A percentile compares a stretch with the other conserved stretches of the same genome.
Evolutionary conservation across 1,284 basidiomycete genomes (phyloP).

Genomic region (Malassezia equina): DNA sequence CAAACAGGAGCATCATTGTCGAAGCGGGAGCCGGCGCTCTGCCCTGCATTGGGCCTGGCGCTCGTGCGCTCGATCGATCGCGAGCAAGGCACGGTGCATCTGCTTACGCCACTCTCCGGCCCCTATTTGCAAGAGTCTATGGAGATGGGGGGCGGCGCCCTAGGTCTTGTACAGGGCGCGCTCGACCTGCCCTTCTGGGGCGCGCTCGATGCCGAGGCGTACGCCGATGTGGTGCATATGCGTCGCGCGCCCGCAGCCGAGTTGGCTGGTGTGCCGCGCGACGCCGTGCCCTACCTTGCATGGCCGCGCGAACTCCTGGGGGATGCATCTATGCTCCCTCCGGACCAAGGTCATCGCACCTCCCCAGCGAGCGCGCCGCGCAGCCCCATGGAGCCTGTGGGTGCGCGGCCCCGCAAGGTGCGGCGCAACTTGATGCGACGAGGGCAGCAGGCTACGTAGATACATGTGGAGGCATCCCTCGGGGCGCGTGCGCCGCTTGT

Average conservation of each 20-base stretch:
- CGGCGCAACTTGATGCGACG: constrained; percentile 75
- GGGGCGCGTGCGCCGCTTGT: not conserved
- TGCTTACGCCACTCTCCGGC: constrained; percentile 49
- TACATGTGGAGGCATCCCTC: not conserved
- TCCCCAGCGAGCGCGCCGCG: not conserved
- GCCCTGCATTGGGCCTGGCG: constrained; percentile 25
- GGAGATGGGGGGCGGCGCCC: constrained; percentile 42
- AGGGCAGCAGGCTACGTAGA: not conserved
- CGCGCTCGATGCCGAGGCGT: constrained; percentile 62
- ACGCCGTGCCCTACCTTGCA: constrained; percentile 67
- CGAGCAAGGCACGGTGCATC: constrained; percentile 20
- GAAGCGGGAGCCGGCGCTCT: not conserved
- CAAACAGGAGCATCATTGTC: not conserved
- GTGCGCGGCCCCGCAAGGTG: constrained; percentile 62
- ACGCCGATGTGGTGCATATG: constrained; percentile 22
- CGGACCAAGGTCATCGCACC: too few species aligned
- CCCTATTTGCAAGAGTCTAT: constrained; percentile 58
- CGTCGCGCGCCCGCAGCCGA: constrained; percentile 25
- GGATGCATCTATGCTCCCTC: not conserved
- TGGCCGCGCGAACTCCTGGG: constrained; percentile 54
- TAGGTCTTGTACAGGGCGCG: constrained; percentile 65
- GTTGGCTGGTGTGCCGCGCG: constrained; percentile 56
- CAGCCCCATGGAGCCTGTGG: constrained; percentile 45
- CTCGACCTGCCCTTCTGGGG: constrained; percentile 78
- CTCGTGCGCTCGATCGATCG: constrained; percentile 37